Evolutionary conservation across 352 stramenopile species (phyloP).

Genomic region (Phytophthora syringae): DNA sequence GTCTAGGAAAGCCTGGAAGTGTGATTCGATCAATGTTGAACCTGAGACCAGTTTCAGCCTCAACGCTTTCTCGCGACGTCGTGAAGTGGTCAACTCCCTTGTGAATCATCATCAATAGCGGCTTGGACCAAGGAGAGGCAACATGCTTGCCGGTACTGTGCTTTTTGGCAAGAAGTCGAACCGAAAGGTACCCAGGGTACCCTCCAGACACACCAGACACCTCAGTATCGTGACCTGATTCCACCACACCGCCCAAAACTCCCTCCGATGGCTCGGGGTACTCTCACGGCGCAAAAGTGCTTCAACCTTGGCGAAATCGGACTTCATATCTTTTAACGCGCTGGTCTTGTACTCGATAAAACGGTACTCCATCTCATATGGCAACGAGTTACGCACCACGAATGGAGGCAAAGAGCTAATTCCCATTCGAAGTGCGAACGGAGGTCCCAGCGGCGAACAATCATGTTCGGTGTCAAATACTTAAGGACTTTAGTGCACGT

Average conservation of each 20-base stretch:
- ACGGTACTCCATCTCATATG: conserved; percentile 85
- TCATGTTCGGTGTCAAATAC: conserved; percentile 72
- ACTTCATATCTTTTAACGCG: conserved; percentile 50
- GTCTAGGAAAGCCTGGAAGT: conserved; percentile 64
- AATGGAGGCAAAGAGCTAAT: conserved; percentile 80
- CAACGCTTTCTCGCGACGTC: conserved; percentile 63
- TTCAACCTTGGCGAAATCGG: conserved; percentile 73
- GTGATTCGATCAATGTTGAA: conserved; percentile 84
- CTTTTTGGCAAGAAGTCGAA: conserved; percentile 62
- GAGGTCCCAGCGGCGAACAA: conserved; percentile 78
- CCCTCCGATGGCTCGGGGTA: conserved; percentile 36
- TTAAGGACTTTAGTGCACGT: conserved; percentile 80
- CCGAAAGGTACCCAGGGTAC: conserved; percentile 73
- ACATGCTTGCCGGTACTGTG: conserved; percentile 39
- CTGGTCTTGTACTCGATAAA: conserved; percentile 86
- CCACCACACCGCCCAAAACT: conserved; percentile 58
- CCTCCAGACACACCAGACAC: conserved; percentile 76
- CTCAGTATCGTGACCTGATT: conserved; percentile 76
- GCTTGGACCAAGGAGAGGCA: conserved; percentile 77
- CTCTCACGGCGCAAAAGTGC: conserved; percentile 49
- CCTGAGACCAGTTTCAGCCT: conserved; percentile 53
- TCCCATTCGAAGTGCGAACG: conserved; percentile 86
- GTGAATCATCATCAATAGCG: conserved; percentile 87
- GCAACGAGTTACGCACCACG: conserved; percentile 86
- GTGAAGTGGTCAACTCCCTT: conserved; percentile 75